These are phyloP conservation scores for Colletotrichum camelliae DNA, from an alignment of 2,329 filamentous ascomycete species.

Conservation along the genomic window DNA sequence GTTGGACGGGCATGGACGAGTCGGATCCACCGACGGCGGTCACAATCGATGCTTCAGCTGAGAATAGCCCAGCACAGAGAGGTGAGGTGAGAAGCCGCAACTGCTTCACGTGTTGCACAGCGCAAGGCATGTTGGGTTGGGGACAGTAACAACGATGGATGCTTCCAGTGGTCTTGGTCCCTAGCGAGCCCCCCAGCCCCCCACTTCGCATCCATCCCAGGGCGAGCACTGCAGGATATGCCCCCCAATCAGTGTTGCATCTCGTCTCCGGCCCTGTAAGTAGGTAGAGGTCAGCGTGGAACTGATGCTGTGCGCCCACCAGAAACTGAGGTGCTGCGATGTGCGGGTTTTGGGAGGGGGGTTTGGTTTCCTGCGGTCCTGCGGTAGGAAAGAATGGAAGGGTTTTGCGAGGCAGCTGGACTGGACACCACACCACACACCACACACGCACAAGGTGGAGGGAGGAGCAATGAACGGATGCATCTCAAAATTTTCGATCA, in stretches of 20 bases:
- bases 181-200: neutral
- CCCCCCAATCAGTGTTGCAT: conserved; percentile 10
- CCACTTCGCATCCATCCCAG: conserved; percentile 3
- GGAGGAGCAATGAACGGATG: conserved; percentile 5
- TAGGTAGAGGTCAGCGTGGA: neutral
- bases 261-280: neutral
- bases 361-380: neutral
- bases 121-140: neutral
- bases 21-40: neutral
- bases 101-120: conserved; percentile 9
- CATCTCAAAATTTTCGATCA: conserved; percentile 19
- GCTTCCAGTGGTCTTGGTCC: neutral
- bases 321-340: neutral
- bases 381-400: neutral
- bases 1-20: neutral
- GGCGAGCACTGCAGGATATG: neutral
- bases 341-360: neutral
- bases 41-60: neutral
- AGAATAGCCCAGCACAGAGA: neutral
- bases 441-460: neutral
- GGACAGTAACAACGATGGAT: neutral
- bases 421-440: neutral
- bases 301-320: conserved; percentile 9
- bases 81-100: neutral
- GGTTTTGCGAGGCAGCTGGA: neutral